A percentile compares a stretch with the other conserved stretches of the same genome.
Evolutionary conservation across 108 stramenopile genomes (phyloP).

Genomic region (Cyclotella cryptica): DNA sequence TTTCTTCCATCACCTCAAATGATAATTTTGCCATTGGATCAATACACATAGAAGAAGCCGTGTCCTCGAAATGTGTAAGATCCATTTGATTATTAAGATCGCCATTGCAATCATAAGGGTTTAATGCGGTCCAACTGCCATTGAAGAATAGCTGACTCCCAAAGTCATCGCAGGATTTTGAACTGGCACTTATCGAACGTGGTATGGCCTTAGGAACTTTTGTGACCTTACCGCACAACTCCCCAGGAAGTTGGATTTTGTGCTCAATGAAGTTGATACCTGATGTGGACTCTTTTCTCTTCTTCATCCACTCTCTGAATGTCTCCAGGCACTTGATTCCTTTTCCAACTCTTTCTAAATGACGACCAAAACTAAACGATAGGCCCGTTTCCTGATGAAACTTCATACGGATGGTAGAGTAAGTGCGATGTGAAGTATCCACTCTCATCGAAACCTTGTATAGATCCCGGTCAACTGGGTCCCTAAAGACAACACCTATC

Average conservation of each 20-base stretch:
- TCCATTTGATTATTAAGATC: no score
- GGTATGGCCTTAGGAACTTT: background rate
- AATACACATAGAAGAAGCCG: no score
- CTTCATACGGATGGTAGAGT: background rate
- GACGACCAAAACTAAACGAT: background rate
- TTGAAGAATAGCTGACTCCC: no score
- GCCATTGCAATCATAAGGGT: no score
- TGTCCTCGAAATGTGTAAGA: no score
- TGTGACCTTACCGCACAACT: background rate
- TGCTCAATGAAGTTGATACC: background rate
- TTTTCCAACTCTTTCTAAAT: background rate
- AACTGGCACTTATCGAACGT: no score
- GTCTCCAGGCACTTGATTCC: background rate
- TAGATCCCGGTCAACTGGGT: background rate
- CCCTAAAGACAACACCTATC: background rate
- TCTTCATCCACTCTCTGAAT: background rate
- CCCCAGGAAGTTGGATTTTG: conserved; percentile 2
- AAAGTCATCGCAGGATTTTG: no score
- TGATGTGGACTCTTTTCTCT: background rate
- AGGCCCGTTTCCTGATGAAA: background rate
- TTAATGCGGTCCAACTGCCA: no score
- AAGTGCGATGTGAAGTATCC: background rate
- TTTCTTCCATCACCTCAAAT: no score
- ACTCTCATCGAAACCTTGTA: background rate
- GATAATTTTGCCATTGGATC: no score